phyloP scores from a whole-genome alignment of 179 eudicot species.

The Actinidia chinensis region DNA sequence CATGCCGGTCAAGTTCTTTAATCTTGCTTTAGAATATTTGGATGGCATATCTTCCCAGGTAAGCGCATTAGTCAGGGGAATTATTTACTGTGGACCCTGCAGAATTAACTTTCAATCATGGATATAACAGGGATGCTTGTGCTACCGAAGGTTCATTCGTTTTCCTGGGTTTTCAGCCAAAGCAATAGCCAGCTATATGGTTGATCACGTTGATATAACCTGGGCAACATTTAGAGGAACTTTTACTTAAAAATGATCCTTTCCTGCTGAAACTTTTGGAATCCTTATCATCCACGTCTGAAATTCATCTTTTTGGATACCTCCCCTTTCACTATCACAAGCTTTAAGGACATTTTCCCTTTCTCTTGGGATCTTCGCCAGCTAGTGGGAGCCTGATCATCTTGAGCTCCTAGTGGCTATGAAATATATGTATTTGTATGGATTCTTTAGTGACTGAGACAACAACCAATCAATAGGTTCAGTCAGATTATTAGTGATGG shows the following conservation, averaged over 20 bases:
- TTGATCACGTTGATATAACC: not conserved
- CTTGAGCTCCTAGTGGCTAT: not conserved
- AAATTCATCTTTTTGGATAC: conserved; percentile 13
- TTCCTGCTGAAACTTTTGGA: not conserved
- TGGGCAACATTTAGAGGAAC: not conserved
- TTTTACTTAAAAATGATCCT: not conserved
- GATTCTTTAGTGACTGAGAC: not conserved
- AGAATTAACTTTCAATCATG: too few species aligned
- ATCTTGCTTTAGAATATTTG: too few species aligned
- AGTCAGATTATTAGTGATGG: not conserved
- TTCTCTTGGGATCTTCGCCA: not conserved
- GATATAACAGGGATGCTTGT: too few species aligned
- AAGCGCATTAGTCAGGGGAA: too few species aligned
- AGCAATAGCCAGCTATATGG: not conserved
- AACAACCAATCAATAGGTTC: not conserved
- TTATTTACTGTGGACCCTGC: too few species aligned
- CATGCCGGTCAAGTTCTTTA: too few species aligned
- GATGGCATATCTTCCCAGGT: too few species aligned
- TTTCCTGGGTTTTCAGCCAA: not conserved
- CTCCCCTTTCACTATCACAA: conserved; percentile 18
- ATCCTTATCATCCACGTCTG: conserved; percentile 27
- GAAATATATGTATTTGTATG: not conserved
- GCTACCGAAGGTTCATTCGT: not conserved
- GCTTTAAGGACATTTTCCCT: not conserved
- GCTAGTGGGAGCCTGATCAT: not conserved